phyloP scores from a whole-genome alignment of 495 filamentous ascomycete genomes.

The Aspergillus ostianus region DNA sequence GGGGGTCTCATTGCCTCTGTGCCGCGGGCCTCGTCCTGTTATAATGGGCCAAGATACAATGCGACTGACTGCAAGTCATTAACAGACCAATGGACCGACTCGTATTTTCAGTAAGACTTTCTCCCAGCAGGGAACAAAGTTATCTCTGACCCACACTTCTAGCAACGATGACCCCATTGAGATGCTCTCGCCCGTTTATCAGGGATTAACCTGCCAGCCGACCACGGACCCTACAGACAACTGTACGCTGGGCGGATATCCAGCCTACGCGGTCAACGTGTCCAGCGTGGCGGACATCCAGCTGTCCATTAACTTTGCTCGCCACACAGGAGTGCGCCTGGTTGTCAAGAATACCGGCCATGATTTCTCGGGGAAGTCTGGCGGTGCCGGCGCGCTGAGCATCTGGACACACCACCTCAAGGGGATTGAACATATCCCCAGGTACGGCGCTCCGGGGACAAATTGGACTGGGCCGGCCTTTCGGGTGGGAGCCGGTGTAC shows the following conservation, averaged over 20 bases:
- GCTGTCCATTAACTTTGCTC: constrained; percentile 60
- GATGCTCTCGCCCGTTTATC: constrained; percentile 45
- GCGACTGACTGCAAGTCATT: constrained; percentile 36
- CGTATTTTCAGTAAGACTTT: constrained; percentile 29
- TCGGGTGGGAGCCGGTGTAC: constrained; percentile 57
- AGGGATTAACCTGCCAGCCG: constrained; percentile 36
- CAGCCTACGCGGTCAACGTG: constrained; percentile 59
- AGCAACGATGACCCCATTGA: constrained; percentile 38
- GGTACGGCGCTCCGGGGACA: constrained; percentile 26
- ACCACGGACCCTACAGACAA: constrained; percentile 32
- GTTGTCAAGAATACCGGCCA: constrained; percentile 73
- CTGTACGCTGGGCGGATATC: constrained; percentile 58
- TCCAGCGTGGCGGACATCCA: constrained; percentile 55
- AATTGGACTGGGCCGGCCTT: constrained; percentile 50
- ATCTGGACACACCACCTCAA: constrained; percentile 64
- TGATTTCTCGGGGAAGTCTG: constrained; percentile 59
- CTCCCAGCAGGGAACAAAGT: no score
- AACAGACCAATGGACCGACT: constrained; percentile 27
- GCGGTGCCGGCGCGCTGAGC: constrained; percentile 52
- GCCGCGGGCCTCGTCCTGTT: constrained; percentile 56
- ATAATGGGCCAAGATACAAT: constrained; percentile 46
- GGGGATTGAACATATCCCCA: constrained; percentile 32
- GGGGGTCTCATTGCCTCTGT: constrained; percentile 55
- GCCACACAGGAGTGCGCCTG: constrained; percentile 55
- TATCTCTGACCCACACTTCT: constrained; percentile 6